A percentile compares a stretch with the other conserved stretches of the same genome.
phyloP scores from a whole-genome alignment of 352 stramenopile genomes.

The Pythium sukuiense region DNA sequence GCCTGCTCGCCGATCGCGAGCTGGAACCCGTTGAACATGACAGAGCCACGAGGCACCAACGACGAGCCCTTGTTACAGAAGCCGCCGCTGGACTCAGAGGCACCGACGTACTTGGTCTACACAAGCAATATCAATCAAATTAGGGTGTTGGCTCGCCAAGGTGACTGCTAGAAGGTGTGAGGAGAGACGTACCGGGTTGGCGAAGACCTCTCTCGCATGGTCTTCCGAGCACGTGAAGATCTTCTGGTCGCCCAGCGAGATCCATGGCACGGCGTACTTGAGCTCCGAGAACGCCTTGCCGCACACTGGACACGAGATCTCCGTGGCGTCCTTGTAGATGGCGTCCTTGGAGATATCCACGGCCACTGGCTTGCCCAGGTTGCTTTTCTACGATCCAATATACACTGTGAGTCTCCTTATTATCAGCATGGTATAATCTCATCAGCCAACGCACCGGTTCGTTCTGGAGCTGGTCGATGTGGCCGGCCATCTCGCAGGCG shows the following conservation, averaged over 20 bases:
- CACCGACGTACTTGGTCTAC: slow-evolving; percentile 14
- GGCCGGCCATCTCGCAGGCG: slow-evolving; percentile 73
- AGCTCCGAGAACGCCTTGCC: slow-evolving; percentile 60
- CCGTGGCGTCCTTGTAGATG: slow-evolving; percentile 63
- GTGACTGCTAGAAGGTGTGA: too few species aligned
- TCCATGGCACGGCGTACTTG: slow-evolving; percentile 76
- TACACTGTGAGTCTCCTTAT: background rate
- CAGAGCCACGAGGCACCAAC: slow-evolving; percentile 45
- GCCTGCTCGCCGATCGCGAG: slow-evolving; percentile 55
- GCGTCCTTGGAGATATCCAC: slow-evolving; percentile 62
- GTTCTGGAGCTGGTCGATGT: slow-evolving; percentile 73
- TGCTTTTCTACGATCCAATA: slow-evolving; percentile 32
- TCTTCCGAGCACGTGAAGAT: slow-evolving; percentile 35
- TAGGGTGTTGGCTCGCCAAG: too few species aligned
- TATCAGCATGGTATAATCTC: background rate
- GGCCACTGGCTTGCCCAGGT: slow-evolving; percentile 42
- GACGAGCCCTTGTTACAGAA: slow-evolving; percentile 54
- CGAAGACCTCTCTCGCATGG: slow-evolving; percentile 27
- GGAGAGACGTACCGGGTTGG: slow-evolving; percentile 22
- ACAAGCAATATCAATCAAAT: background rate
- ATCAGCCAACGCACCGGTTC: slow-evolving; percentile 43
- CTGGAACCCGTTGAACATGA: slow-evolving; percentile 88
- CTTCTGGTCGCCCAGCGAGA: slow-evolving; percentile 42
- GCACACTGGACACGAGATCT: slow-evolving; percentile 69
- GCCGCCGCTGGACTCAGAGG: slow-evolving; percentile 18